These are phyloP conservation scores for Cercophora scortea DNA, from an alignment of 495 filamentous ascomycete species.

Conservation along the genomic window DNA sequence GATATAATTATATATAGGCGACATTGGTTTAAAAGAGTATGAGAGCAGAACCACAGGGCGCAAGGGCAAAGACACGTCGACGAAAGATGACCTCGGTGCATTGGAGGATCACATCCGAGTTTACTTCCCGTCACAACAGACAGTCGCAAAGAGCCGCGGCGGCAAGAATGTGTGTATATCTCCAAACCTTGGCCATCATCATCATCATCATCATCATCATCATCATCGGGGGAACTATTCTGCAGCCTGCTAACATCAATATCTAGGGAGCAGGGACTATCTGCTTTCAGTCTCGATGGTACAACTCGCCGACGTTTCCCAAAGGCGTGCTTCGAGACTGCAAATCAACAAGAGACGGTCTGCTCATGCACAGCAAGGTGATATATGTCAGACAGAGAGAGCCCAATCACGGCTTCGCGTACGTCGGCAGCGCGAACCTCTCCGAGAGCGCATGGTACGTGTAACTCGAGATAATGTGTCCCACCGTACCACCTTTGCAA, in stretches of 20 bases:
- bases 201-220: no score
- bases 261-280: slow-evolving; percentile 65
- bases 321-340: slow-evolving; percentile 65
- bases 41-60: slow-evolving; percentile 30
- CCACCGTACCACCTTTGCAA: background rate
- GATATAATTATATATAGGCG: slow-evolving; percentile 41
- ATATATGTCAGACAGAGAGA: slow-evolving; percentile 52
- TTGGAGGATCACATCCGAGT: slow-evolving; percentile 55
- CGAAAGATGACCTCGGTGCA: slow-evolving; percentile 17
- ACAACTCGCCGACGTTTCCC: slow-evolving; percentile 58
- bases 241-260: background rate
- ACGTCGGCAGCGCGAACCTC: slow-evolving; percentile 87
- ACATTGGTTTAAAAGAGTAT: slow-evolving; percentile 52
- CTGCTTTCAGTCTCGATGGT: slow-evolving; percentile 65
- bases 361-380: slow-evolving; percentile 89
- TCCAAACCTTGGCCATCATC: background rate
- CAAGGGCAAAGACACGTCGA: slow-evolving; percentile 12
- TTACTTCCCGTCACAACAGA: slow-evolving; percentile 76
- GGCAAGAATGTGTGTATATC: slow-evolving; percentile 35
- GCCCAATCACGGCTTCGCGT: slow-evolving; percentile 50
- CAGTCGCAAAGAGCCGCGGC: slow-evolving; percentile 56
- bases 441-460: slow-evolving; percentile 87
- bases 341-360: slow-evolving; percentile 51
- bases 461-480: no score
- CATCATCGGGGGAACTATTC: no score